Evolutionary conservation across 2,329 filamentous ascomycete genomes (phyloP).

Genomic region (Aspergillus calidoustus): DNA sequence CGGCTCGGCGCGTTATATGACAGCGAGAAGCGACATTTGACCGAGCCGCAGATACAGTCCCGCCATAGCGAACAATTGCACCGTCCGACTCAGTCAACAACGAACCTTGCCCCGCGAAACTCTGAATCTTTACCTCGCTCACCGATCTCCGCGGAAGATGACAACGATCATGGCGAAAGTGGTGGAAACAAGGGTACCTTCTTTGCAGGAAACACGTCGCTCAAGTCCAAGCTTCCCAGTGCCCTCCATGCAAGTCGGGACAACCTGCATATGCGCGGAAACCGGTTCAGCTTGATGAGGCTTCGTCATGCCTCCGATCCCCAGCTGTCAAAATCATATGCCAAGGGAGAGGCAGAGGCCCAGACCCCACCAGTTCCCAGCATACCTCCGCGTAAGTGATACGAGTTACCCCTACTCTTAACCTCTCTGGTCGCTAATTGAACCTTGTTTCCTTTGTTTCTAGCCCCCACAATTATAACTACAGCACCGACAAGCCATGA

Average conservation of each 20-base stretch:
- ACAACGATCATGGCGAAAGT: constrained; percentile 19
- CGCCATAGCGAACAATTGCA: constrained; percentile 45
- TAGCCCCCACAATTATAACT: constrained; percentile 77
- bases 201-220: constrained; percentile 22
- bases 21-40: constrained; percentile 40
- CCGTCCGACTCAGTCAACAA: constrained; percentile 37
- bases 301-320: constrained; percentile 94
- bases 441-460: constrained; percentile 10
- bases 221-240: constrained; percentile 23
- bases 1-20: constrained; percentile 40
- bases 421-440: constrained; percentile 12
- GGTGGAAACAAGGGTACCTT: constrained; percentile 15
- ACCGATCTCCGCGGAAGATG: constrained; percentile 26
- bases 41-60: constrained; percentile 33
- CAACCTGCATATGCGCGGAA: constrained; percentile 36
- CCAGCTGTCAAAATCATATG: constrained; percentile 76
- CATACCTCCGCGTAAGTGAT: constrained; percentile 43
- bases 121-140: constrained; percentile 43
- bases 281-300: constrained; percentile 71
- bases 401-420: constrained; percentile 3
- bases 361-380: constrained; percentile 48
- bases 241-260: constrained; percentile 25
- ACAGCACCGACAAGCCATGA: constrained; percentile 80
- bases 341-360: constrained; percentile 63
- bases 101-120: constrained; percentile 34